Percentiles rank a stretch among this genome's conserved stretches.
Conservation (phyloP, 768 basidiomycete genomes). For the Tephrocybe sp. region DNA sequence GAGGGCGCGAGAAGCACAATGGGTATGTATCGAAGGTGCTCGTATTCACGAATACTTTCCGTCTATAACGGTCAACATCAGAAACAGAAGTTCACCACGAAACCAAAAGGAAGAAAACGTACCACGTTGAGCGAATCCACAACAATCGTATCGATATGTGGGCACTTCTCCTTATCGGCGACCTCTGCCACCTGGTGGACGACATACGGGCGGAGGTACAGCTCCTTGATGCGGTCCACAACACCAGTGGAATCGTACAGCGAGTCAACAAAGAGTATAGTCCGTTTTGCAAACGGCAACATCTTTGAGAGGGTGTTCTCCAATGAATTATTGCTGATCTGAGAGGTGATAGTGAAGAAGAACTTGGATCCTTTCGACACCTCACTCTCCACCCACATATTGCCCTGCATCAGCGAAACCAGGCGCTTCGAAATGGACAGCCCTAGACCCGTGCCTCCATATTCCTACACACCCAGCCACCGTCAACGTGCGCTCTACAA, state of each 20-base stretch:
- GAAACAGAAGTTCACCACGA: background rate
- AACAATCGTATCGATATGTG: slow-evolving; percentile 93
- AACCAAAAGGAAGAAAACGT: slow-evolving; percentile 27
- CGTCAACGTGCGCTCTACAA: too few species aligned
- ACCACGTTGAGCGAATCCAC: slow-evolving; percentile 88
- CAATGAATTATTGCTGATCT: slow-evolving; percentile 72
- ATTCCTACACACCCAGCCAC: slow-evolving; percentile 71
- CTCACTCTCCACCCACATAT: slow-evolving; percentile 98
- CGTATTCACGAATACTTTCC: slow-evolving; percentile 86
- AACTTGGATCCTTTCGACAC: slow-evolving; percentile 91
- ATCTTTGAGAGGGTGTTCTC: slow-evolving; percentile 78
- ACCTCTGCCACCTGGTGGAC: slow-evolving; percentile 82
- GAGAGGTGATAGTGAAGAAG: slow-evolving; percentile 94
- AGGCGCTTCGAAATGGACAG: slow-evolving; percentile 97
- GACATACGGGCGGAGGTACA: slow-evolving; percentile 76
- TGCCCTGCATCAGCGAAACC: slow-evolving; percentile 95
- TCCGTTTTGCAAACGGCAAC: slow-evolving; percentile 82
- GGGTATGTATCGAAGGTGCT: slow-evolving; percentile 95
- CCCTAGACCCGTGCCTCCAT: slow-evolving; percentile 95
- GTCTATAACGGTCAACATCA: slow-evolving; percentile 49
- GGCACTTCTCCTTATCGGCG: slow-evolving; percentile 75
- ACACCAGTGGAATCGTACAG: slow-evolving; percentile 75
- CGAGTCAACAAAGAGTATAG: slow-evolving; percentile 92
- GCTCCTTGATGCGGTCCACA: slow-evolving; percentile 70
- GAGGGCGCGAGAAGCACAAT: slow-evolving; percentile 87